phyloP scores from a whole-genome alignment of 805 yeast genomes.

The Wickerhamomyces subpelliculosus region DNA sequence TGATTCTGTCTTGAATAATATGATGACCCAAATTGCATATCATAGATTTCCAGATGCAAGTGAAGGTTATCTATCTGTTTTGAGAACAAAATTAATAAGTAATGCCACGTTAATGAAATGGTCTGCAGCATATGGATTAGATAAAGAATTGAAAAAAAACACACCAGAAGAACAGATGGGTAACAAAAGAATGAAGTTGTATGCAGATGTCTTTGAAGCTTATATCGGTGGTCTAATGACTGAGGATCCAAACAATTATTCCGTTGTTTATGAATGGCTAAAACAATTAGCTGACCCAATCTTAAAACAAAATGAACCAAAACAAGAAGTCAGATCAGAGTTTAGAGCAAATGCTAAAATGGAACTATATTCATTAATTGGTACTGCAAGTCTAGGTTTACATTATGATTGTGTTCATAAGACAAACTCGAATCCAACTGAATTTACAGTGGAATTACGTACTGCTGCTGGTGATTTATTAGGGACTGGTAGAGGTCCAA shows the following conservation, averaged over 20 bases:
- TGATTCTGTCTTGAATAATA: slow-evolving; percentile 71
- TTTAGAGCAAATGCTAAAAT: slow-evolving; percentile 67
- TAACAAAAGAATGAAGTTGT: slow-evolving; percentile 58
- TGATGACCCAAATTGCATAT: slow-evolving; percentile 65
- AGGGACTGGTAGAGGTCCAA: slow-evolving; percentile 68
- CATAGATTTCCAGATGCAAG: slow-evolving; percentile 58
- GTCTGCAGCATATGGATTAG: slow-evolving; percentile 62
- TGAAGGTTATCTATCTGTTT: slow-evolving; percentile 75
- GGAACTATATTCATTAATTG: slow-evolving; percentile 70
- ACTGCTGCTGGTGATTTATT: slow-evolving; percentile 56
- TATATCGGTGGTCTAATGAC: slow-evolving; percentile 78
- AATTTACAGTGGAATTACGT: slow-evolving; percentile 55
- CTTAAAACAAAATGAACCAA: slow-evolving; percentile 16
- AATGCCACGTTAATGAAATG: slow-evolving; percentile 68
- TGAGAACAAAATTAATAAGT: slow-evolving; percentile 65
- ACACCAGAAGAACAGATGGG: slow-evolving; percentile 36
- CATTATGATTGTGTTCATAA: slow-evolving; percentile 38
- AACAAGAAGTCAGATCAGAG: slow-evolving; percentile 15
- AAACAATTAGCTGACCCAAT: slow-evolving; percentile 42
- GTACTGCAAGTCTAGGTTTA: slow-evolving; percentile 63
- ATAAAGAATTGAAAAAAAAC: slow-evolving; percentile 44
- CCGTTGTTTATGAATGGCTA: slow-evolving; percentile 52
- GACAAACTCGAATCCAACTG: slow-evolving; percentile 29
- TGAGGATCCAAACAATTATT: slow-evolving; percentile 44
- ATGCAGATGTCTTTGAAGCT: slow-evolving; percentile 92